phyloP scores from a whole-genome alignment of 495 filamentous ascomycete genomes.

The Parmelia sp. region DNA sequence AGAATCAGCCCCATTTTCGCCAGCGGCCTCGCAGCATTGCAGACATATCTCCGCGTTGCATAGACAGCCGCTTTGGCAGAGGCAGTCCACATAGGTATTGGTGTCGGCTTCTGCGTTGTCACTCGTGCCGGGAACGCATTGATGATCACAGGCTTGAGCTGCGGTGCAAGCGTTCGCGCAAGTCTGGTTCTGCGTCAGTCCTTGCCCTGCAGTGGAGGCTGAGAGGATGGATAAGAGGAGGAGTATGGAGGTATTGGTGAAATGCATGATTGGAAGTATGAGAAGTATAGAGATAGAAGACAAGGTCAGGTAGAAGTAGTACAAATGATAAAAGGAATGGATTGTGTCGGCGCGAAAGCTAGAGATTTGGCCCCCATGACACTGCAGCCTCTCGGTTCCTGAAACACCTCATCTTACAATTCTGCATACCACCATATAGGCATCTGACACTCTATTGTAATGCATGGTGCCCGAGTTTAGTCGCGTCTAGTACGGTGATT shows the following conservation, averaged over 20 bases:
- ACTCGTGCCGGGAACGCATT: background rate
- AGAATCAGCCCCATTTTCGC: background rate
- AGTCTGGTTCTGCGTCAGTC: background rate
- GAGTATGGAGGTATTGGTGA: conserved; percentile 6
- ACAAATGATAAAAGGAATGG: background rate
- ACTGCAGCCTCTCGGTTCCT: conserved; percentile 10
- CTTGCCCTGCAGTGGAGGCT: conserved; percentile 6
- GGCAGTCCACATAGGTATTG: background rate
- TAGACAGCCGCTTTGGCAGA: conserved; percentile 12
- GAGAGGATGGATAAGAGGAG: conserved; percentile 8
- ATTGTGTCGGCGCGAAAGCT: conserved; percentile 2
- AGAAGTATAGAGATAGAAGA: conserved; percentile 4
- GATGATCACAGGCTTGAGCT: background rate
- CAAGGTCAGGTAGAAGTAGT: conserved; percentile 7
- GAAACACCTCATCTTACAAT: conserved; percentile 1
- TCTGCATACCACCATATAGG: background rate
- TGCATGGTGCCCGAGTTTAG: too few species aligned
- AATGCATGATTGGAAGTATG: conserved; percentile 9
- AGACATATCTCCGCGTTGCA: conserved; percentile 9
- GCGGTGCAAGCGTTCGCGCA: conserved; percentile 2
- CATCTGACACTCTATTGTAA: too few species aligned
- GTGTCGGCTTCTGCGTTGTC: too few species aligned
- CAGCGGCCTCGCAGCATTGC: conserved; percentile 2
- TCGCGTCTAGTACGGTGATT: too few species aligned
- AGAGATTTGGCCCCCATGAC: conserved; percentile 8